Conservation (phyloP, 305 asterid species). For the Rubia balearica region DNA sequence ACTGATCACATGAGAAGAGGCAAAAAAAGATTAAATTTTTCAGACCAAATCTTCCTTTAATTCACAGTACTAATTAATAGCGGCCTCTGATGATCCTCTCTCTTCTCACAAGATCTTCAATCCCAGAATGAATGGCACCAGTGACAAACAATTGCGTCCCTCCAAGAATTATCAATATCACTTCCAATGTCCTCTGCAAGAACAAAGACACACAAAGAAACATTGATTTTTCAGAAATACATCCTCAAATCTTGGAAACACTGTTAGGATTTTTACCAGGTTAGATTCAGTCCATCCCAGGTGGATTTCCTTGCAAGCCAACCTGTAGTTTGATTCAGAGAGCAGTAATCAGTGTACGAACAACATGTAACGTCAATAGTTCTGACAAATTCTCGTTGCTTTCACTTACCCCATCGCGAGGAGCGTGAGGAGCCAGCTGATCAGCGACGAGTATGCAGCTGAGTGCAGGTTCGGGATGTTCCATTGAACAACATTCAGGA, state of each 20-base stretch:
- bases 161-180: conserved; percentile 51
- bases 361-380: not conserved
- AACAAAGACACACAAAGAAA: not conserved
- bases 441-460: conserved; percentile 70
- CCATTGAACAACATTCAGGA: conserved; percentile 50
- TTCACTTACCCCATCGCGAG: conserved; percentile 81
- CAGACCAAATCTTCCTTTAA: not conserved
- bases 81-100: conserved; percentile 17
- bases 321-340: conserved; percentile 32
- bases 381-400: not conserved
- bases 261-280: conserved; percentile 39
- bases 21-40: not conserved
- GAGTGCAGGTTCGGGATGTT: conserved; percentile 55
- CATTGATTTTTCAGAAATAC: not conserved
- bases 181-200: conserved; percentile 70
- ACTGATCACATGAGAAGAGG: not conserved
- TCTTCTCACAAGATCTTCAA: conserved; percentile 23
- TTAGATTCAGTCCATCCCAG: conserved; percentile 61
- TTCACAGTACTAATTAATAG: too few species aligned
- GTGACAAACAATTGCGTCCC: conserved; percentile 72
- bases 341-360: not conserved
- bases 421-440: conserved; percentile 59
- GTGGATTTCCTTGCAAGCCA: conserved; percentile 87
- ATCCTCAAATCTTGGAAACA: not conserved
- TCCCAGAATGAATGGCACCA: conserved; percentile 56